phyloP scores from a whole-genome alignment of 352 stramenopile species.

The Globisporangium acanthophoron region DNA sequence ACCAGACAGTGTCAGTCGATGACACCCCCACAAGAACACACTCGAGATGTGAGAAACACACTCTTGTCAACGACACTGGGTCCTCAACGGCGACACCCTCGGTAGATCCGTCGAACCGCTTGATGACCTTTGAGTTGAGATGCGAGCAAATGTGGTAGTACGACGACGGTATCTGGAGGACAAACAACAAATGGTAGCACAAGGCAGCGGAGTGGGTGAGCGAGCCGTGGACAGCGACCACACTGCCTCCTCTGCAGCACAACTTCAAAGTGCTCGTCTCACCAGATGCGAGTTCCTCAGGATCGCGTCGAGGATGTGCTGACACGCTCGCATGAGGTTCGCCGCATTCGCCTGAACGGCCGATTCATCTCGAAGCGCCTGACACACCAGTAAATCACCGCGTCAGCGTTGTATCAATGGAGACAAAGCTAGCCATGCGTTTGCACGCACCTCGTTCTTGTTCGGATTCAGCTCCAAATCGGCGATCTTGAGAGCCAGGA shows the following conservation, averaged over 20 bases:
- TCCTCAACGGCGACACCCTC: constrained; percentile 56
- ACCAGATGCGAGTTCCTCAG: constrained; percentile 53
- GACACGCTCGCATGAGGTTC: constrained; percentile 81
- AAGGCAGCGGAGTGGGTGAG: constrained; percentile 1
- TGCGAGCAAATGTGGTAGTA: constrained; percentile 80
- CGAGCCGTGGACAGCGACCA: not conserved
- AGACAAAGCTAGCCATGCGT: not conserved
- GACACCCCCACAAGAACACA: not conserved
- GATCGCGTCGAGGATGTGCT: constrained; percentile 81
- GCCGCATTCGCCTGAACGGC: constrained; percentile 47
- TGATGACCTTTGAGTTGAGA: constrained; percentile 65
- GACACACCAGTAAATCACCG: not conserved
- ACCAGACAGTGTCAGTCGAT: not conserved
- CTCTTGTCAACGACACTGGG: constrained; percentile 45
- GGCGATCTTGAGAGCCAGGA: constrained; percentile 54
- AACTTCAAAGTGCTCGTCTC: not conserved
- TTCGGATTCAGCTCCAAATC: constrained; percentile 73
- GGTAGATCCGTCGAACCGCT: constrained; percentile 56
- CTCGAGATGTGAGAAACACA: constrained; percentile 12
- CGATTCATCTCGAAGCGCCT: constrained; percentile 26
- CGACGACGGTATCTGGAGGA: constrained; percentile 47
- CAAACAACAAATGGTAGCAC: not conserved
- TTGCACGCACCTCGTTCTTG: constrained; percentile 36
- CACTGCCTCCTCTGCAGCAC: not conserved
- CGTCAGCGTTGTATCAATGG: not conserved